Evolutionary conservation across 2,329 filamentous ascomycete species (phyloP), one percentile per base, ranked within the genome.

Genomic region (Coniosporium tulheliwenetii): DNA sequence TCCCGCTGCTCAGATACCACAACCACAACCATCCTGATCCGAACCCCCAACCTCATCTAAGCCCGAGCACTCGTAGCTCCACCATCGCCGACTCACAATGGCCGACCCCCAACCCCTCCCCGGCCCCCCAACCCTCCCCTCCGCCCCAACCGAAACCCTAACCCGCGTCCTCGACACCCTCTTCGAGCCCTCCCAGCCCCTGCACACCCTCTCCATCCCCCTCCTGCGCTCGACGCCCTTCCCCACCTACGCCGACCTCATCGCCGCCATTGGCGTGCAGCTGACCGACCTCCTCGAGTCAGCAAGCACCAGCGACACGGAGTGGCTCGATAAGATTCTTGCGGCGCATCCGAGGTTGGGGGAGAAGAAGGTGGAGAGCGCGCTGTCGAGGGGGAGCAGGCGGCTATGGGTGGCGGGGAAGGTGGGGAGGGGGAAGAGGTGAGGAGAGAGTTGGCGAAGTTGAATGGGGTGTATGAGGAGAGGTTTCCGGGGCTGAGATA

Each of bases 321-420:
- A 63, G 39, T 73, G 67, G 44, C 70, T 95, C 0, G 73, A 85
- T 36, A 67, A 69, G 12, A 87, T 94, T 43, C 67, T 95, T 1
- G 77, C 76, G 39, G 79, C 84, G 8, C 87, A 95, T 58, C 87
- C 87, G 1, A 74, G 87, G 2, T 71, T 95, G 8, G 87, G 87
- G 10, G 81, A 79, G 50, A 80, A 81, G 59, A 83, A 80, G 55
- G 77, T 86, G 34, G 80, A 85, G n/a, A 93, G 83, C 51, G 79
- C 75, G 40, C 75, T 87, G 61, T 91, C 83, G 46, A 69, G 70
- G n/a, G 74, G 4, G 87, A 95, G 64, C 87, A 95, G 61, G 81
- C 81, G 13, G 77, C 82, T 52, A 60, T 95, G 45, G 66, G 64
- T 7, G 39, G 39, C 8, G 55, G 53, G 10, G 51, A 46, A 43